Evolutionary conservation across 306 rosid genomes (phyloP), one percentile per base, ranked within the genome.

Genomic region (Fagus sylvatica): DNA sequence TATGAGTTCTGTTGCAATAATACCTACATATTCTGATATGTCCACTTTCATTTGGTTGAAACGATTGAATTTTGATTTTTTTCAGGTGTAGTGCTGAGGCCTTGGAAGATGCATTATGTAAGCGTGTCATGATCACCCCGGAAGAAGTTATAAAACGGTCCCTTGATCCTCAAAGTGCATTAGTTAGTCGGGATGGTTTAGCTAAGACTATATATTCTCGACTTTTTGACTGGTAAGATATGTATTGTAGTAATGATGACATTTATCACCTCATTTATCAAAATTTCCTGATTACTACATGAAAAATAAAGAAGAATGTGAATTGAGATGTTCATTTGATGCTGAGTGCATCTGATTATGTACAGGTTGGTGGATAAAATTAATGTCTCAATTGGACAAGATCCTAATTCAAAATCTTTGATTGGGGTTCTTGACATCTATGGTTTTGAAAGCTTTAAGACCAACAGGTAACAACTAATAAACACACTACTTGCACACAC

Each of bases 401-500:
- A 95, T 81, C 78, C 93, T 71, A 83, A 51, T 72, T 95, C 99
- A 40, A 95, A 90, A 80, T 88, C 85, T 74, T 84, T 95, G 84
- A 95, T 95, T 62, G 99, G 99, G 73, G 99, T 95, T 76, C 99
- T 95, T 80, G 99, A 95, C 73, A 95, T 95, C 82, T 95, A 95
- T 79, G 99, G 99, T 80, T 95, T 95, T 64, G 99, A 95, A 88
- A 95, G 98, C 88, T 95, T 95, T 85, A 95, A 93, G 85, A 78
- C 88, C 73, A 95, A 95, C 88, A 95, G 99, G 99, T 95, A 95
- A 84, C 75, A 72, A 76, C 36, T 78, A 57, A 79, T 80, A 69
- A 57, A 56, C 71, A 74, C 30, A 75, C 46, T 33, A 34, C 36
- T 41, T 49, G 51, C 17, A 42, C 16, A 4, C 2, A 7, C 43